Evolutionary conservation across 129 eudicot genomes (phyloP).

Genomic region (Solidago caesia): DNA sequence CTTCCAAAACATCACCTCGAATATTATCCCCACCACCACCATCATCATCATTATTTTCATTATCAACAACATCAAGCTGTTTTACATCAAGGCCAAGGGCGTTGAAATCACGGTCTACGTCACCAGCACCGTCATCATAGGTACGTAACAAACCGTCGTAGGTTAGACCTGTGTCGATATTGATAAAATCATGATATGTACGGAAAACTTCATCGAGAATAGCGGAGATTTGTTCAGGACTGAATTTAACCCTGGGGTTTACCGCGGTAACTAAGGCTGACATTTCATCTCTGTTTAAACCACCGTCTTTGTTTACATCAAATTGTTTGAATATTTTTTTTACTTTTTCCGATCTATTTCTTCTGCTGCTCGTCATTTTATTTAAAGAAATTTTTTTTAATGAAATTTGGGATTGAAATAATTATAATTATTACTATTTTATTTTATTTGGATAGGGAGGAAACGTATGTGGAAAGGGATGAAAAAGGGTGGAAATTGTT

Average conservation of each 20-base stretch:
- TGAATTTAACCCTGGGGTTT: slow-evolving; percentile 94
- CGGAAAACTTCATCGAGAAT: slow-evolving; percentile 93
- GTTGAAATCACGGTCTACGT: slow-evolving; percentile 94
- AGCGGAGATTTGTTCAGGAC: slow-evolving; percentile 85
- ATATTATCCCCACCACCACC: slow-evolving; percentile 26
- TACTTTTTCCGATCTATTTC: slow-evolving; percentile 94
- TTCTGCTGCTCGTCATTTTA: slow-evolving; percentile 64
- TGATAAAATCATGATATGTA: slow-evolving; percentile 81
- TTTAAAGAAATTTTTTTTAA: too few relatives aligned
- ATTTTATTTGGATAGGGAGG: too few relatives aligned
- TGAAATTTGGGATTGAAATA: too few relatives aligned
- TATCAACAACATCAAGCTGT: neutral
- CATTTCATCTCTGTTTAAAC: slow-evolving; percentile 82
- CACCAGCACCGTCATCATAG: slow-evolving; percentile 98
- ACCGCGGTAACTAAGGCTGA: slow-evolving; percentile 57
- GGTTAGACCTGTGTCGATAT: slow-evolving; percentile 72
- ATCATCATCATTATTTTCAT: neutral
- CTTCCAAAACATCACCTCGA: slow-evolving; percentile 39
- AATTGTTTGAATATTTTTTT: slow-evolving; percentile 83
- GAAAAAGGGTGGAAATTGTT: neutral
- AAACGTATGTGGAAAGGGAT: too few relatives aligned
- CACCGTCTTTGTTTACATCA: slow-evolving; percentile 74
- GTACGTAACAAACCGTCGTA: slow-evolving; percentile 86
- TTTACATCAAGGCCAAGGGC: slow-evolving; percentile 65
- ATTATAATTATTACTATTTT: too few relatives aligned